phyloP scores from a whole-genome alignment of 2,329 filamentous ascomycete species.

The Delphinella strobiligena region DNA sequence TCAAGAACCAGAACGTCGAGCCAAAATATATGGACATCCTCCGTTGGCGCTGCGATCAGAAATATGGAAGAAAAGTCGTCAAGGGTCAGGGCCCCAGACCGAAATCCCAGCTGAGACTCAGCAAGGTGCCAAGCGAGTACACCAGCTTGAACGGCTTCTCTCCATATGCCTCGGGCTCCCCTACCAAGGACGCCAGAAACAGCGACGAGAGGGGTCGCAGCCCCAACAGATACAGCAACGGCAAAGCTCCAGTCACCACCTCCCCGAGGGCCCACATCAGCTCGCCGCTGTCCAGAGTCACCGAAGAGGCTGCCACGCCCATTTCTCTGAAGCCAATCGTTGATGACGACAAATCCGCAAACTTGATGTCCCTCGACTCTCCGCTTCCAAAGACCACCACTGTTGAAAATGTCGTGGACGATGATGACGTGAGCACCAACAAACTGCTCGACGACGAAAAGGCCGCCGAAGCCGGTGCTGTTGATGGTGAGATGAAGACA shows the following conservation, averaged over 20 bases:
- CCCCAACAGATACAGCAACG: constrained; percentile 52
- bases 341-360: constrained; percentile 2
- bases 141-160: constrained; percentile 36
- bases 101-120: constrained; percentile 32
- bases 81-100: constrained; percentile 28
- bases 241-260: constrained; percentile 50
- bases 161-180: constrained; percentile 55
- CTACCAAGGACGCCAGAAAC: constrained; percentile 45
- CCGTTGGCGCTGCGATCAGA: constrained; percentile 90
- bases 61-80: constrained; percentile 56
- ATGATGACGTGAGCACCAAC: constrained; percentile 4
- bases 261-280: constrained; percentile 56
- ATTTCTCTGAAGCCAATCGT: background rate
- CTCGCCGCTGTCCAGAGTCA: constrained; percentile 61
- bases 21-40: constrained; percentile 90
- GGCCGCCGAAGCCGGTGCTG: constrained; percentile 11
- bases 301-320: constrained; percentile 46
- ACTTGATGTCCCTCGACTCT: constrained; percentile 6
- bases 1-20: constrained; percentile 79
- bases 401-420: constrained; percentile 5
- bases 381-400: constrained; percentile 3
- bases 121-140: constrained; percentile 39
- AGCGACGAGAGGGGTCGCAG: constrained; percentile 57
- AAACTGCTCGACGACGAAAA: constrained; percentile 18
- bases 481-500: constrained; percentile 33